phyloP scores from a whole-genome alignment of 169 alveolate species.

The Perkinsus olseni region DNA sequence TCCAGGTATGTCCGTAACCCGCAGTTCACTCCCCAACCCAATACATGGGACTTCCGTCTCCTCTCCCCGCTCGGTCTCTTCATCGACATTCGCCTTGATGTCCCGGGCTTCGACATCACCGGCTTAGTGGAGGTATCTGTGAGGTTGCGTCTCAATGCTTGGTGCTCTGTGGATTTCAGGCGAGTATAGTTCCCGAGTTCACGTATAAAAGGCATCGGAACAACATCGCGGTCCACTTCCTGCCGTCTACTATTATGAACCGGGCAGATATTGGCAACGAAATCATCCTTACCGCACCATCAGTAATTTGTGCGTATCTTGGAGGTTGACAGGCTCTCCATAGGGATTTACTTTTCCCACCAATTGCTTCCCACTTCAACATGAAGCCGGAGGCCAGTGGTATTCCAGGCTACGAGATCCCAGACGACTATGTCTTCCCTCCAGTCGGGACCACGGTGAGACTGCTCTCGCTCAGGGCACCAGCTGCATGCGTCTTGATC shows the following conservation, averaged over 20 bases:
- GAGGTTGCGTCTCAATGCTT: background rate
- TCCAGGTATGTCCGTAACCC: background rate
- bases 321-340: background rate
- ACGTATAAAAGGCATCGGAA: background rate
- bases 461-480: background rate
- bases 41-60: constrained; percentile 1
- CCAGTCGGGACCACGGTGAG: background rate
- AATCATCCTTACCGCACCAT: background rate
- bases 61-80: background rate
- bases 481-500: background rate
- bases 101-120: constrained; percentile 7
- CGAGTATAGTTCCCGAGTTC: background rate
- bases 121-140: background rate
- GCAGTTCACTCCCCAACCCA: background rate
- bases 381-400: background rate
- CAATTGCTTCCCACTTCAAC: background rate
- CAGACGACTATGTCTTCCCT: background rate
- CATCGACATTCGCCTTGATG: background rate
- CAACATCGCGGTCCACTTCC: background rate
- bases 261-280: constrained; percentile 3
- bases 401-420: background rate
- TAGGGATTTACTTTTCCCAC: background rate
- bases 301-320: background rate
- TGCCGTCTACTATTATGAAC: constrained; percentile 13
- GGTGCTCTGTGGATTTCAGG: background rate